phyloP scores from a whole-genome alignment of 2,329 filamentous ascomycete genomes.

The Claviceps purpurea region DNA sequence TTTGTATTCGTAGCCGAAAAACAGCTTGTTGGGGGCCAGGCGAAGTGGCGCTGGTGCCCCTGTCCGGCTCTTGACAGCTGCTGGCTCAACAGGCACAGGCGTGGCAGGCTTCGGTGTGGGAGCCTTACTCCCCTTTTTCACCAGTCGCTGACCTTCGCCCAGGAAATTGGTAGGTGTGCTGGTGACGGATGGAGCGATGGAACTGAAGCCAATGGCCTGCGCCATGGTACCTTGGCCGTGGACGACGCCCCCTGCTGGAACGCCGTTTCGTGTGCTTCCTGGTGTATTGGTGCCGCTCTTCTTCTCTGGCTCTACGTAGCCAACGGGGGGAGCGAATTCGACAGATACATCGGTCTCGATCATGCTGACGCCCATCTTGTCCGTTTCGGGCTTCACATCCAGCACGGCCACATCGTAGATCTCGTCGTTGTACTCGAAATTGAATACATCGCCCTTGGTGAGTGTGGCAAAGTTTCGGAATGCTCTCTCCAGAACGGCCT shows the following conservation, averaged over 20 bases:
- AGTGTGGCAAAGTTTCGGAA: conserved; percentile 93
- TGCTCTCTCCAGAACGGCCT: conserved; percentile 90
- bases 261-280: conserved; percentile 47
- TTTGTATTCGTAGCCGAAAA: conserved; percentile 91
- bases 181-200: conserved; percentile 69
- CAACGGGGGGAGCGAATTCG: conserved; percentile 86
- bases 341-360: conserved; percentile 94
- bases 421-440: conserved; percentile 91
- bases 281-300: conserved; percentile 79
- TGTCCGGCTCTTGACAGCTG: conserved; percentile 31
- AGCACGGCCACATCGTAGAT: conserved; percentile 86
- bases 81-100: conserved; percentile 37
- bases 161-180: conserved; percentile 67
- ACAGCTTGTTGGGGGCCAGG: conserved; percentile 77
- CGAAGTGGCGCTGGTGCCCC: conserved; percentile 81
- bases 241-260: conserved; percentile 59
- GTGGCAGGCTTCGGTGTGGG: conserved; percentile 53
- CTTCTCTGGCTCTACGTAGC: conserved; percentile 78
- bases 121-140: conserved; percentile 66
- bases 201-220: conserved; percentile 89
- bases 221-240: conserved; percentile 90
- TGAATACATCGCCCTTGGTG: conserved; percentile 88
- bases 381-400: conserved; percentile 76
- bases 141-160: conserved; percentile 68
- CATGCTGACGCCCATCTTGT: conserved; percentile 80